Base-by-base conservation (phyloP, 2,329 filamentous ascomycete genomes). In the Ascochyta koolunga region DNA sequence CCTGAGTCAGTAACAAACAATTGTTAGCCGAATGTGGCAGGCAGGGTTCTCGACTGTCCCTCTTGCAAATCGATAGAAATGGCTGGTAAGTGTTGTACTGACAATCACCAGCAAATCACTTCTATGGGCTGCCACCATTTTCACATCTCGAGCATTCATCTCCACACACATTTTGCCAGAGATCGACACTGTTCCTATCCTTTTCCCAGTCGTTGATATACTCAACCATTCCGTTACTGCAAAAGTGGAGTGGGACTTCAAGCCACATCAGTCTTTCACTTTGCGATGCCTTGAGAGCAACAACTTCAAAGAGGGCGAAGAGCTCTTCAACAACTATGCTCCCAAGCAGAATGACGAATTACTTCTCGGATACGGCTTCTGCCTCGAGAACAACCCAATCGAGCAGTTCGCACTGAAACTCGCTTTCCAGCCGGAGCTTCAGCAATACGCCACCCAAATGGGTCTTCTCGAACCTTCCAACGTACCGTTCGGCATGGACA, bases 311-410 rank as follows among this genome's bases (percentile, higher is more conserved):
- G 56, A 67, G 4, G 78, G 77, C 3, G 68, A 72, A 4, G 76
- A 83, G 56, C 66, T 83, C 2, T 80, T 74, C 68, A 83, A 83
- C 64, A 83, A 83, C 60, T 83, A 83, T 50, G 81, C 77, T 0
- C 77, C 80, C 1, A 83, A 83, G 58, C 71, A 76, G 5, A 83
- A 83, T 44, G 80, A 81, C 56, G 80, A 83, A 60, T 67, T 83
- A 2, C 68, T 83, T 2, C 75, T 81, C 39, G 80, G 81, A 4
- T 83, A 83, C 51, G 81, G 81, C 3, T 83, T 83, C 66, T 79
- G 77, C 53, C 71, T 81, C 13, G 64, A 67, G 5, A 59, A 77
- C 36, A 83, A 82, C 33, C 78, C 78, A 0, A 73, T 77, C 35
- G 81, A 83, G 59, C 72, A 75, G 41, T 75, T 80, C 8, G 67